Base-by-base conservation (phyloP, 2,329 filamentous ascomycete species). In the Ophiocordyceps polyrhachis-furcata region DNA sequence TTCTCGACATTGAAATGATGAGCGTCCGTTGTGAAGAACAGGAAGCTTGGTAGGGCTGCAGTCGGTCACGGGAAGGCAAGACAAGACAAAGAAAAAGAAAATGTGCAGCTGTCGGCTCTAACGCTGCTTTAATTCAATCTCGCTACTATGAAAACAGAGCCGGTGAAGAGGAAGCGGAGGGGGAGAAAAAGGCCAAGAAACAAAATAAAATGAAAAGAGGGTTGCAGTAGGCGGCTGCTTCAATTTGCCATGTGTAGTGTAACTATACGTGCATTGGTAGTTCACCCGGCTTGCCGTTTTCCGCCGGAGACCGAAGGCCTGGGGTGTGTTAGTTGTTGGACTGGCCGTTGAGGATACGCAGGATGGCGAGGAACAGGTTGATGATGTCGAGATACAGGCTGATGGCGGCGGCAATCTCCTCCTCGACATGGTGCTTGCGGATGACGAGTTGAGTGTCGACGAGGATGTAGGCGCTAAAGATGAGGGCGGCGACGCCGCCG, bases 361-460 rank as follows among this genome's bases (percentile, higher is more conserved):
- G 70, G 57, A 98, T 98, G 44, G 86, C 82, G 52, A 98, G 71
- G 76, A 98, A 98, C 52, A 98, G 65, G 73, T 98, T 98, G 69
- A 96, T 85, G 51, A 96, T 79, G 62, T 96, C 89, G 43, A 98
- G 74, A 62, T 98, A 98, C 43, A 98, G 73, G 58, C 84, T 91
- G 62, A 98, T 94, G 11, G 85, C 81, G 43, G 89, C 89, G 7
- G 88, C 87, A 59, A 96, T 95, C 70, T 95, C 88, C 73, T 95
- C 89, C 66, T 98, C 91, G 44, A 95, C 86, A 58, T 96, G 89
- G 65, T 95, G 91, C 63, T 94, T 84, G 57, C 88, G 78, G 76
- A 98, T 82, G 49, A 98, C 78, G 54, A 98, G 68, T 70, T 98
- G 91, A 0, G 91, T 98, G 60, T 98, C 91, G 42, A 96, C 85